phyloP scores from a whole-genome alignment of 1,284 basidiomycete genomes.

The Inonotus obliquus region DNA sequence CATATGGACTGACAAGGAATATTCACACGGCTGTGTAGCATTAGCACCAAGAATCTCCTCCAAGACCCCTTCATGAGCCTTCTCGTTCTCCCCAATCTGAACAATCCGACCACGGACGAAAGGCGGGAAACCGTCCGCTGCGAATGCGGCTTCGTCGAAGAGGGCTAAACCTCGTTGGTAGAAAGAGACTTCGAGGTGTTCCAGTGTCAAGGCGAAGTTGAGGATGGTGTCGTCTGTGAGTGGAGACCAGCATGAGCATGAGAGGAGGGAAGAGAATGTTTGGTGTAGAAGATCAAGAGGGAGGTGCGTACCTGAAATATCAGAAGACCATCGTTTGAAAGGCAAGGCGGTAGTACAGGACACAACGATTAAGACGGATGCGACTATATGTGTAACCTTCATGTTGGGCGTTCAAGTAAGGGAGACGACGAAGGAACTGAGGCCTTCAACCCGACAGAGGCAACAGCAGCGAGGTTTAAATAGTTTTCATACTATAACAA shows the following conservation, averaged over 20 bases:
- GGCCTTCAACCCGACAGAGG: no score
- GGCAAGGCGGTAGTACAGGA: not conserved
- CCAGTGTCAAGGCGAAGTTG: conserved; percentile 52
- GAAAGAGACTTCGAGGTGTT: conserved; percentile 48
- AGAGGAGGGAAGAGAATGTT: not conserved
- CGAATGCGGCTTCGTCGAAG: conserved; percentile 39
- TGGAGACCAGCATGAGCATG: not conserved
- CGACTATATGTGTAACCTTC: not conserved
- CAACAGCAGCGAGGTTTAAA: no score
- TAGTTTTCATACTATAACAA: no score
- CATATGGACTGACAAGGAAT: conserved; percentile 29
- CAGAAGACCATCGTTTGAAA: not conserved
- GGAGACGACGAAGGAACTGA: no score
- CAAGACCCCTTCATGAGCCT: conserved; percentile 44
- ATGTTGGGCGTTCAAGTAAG: not conserved
- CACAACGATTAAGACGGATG: not conserved
- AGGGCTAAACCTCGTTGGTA: conserved; percentile 35
- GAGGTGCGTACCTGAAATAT: not conserved
- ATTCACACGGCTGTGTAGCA: conserved; percentile 37
- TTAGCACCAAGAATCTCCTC: conserved; percentile 36
- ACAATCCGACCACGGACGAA: conserved; percentile 40
- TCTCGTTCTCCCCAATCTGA: conserved; percentile 49
- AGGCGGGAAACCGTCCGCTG: conserved; percentile 35
- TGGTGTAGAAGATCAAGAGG: not conserved
- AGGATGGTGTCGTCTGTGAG: conserved; percentile 34